These are phyloP conservation scores for Aechmea fasciata DNA, from an alignment of 176 grass and related monocot species.

Conservation along the genomic window DNA sequence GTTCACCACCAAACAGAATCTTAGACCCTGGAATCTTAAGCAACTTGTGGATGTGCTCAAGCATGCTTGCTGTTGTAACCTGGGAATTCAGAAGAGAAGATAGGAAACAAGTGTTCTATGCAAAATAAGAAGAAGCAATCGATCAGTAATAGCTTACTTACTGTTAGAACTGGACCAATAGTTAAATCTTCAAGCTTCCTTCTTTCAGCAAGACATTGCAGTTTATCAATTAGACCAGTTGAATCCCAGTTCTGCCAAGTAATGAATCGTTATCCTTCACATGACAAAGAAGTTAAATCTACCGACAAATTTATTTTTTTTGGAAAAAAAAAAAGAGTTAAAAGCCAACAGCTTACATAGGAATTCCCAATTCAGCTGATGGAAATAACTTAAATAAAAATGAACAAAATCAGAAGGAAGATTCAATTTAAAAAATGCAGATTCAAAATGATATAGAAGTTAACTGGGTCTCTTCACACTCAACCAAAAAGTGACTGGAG, in stretches of 20 bases:
- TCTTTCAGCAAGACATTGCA: constrained; percentile 66
- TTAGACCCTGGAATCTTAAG: constrained; percentile 87
- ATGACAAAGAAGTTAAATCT: neutral
- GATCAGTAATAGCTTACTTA: constrained; percentile 30
- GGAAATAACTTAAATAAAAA: too few relatives aligned
- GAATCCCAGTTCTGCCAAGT: constrained; percentile 79
- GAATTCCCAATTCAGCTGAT: too few relatives aligned
- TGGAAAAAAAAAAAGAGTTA: neutral
- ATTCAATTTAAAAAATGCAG: too few relatives aligned
- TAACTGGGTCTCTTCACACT: too few relatives aligned
- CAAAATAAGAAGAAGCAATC: constrained; percentile 1
- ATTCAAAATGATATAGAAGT: too few relatives aligned
- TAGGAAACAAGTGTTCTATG: constrained; percentile 1
- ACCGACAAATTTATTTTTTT: neutral
- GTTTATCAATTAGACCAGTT: constrained; percentile 68
- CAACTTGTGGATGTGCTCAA: constrained; percentile 59
- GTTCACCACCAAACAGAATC: constrained; percentile 80
- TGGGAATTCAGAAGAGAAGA: constrained; percentile 9
- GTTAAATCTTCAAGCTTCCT: constrained; percentile 94
- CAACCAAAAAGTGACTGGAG: neutral
- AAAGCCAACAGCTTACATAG: too few relatives aligned
- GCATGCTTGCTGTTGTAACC: constrained; percentile 82
- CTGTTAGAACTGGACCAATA: constrained; percentile 83
- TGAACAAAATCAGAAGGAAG: too few relatives aligned
- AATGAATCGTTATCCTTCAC: neutral